phyloP scores from a whole-genome alignment of 2,329 filamentous ascomycete genomes.

The Pyrenochaeta sp. region DNA sequence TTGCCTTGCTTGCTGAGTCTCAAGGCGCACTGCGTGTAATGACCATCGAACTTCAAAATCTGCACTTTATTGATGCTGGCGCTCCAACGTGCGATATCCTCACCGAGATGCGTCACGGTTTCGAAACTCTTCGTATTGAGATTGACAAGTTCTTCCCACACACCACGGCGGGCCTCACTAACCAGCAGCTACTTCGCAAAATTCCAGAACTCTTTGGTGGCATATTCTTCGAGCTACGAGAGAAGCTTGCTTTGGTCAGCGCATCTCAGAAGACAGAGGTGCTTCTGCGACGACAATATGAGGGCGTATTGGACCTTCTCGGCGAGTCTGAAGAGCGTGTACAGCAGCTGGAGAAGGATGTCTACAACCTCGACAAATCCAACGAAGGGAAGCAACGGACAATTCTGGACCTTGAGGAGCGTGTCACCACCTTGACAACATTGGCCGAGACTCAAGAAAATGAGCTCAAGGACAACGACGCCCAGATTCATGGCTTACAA shows the following conservation, averaged over 20 bases:
- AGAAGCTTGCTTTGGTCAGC: slow-evolving; percentile 39
- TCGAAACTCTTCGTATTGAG: slow-evolving; percentile 50
- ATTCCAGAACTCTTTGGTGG: slow-evolving; percentile 48
- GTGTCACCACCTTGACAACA: slow-evolving; percentile 30
- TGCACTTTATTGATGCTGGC: slow-evolving; percentile 51
- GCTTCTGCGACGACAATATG: slow-evolving; percentile 47
- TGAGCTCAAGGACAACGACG: slow-evolving; percentile 41
- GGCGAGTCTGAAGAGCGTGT: slow-evolving; percentile 45
- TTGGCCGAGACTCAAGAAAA: slow-evolving; percentile 46
- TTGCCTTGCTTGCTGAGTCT: slow-evolving; percentile 49
- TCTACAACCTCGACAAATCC: slow-evolving; percentile 46
- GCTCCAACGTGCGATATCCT: slow-evolving; percentile 47
- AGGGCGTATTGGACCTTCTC: slow-evolving; percentile 38
- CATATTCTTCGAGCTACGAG: slow-evolving; percentile 43
- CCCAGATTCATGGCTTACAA: slow-evolving; percentile 36
- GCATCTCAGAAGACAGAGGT: slow-evolving; percentile 48
- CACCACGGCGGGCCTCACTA: slow-evolving; percentile 48
- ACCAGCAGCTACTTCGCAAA: slow-evolving; percentile 51
- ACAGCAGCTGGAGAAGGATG: slow-evolving; percentile 47
- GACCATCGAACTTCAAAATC: slow-evolving; percentile 54
- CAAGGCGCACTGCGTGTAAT: slow-evolving; percentile 53
- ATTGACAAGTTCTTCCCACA: slow-evolving; percentile 54
- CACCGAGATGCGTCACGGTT: slow-evolving; percentile 52
- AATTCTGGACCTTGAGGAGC: slow-evolving; percentile 50
- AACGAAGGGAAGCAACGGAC: slow-evolving; percentile 50